Evolutionary conservation across 495 filamentous ascomycete species (phyloP).

Genomic region (Eremomyces bilateralis): DNA sequence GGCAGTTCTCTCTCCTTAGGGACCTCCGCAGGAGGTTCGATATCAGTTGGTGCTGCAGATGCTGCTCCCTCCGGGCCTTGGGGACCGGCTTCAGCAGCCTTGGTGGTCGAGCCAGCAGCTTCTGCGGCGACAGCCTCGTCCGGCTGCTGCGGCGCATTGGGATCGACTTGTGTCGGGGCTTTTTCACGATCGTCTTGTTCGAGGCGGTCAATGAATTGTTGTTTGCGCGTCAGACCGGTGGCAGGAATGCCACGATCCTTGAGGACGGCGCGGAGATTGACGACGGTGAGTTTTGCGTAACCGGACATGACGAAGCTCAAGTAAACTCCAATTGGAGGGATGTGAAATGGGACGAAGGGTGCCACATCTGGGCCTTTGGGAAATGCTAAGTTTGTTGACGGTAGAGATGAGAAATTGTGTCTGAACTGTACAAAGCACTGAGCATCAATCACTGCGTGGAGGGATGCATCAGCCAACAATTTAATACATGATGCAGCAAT

Average conservation of each 20-base stretch:
- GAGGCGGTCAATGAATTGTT: constrained; percentile 13
- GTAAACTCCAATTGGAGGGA: too few species aligned
- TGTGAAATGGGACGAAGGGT: too few species aligned
- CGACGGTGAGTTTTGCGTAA: constrained; percentile 15
- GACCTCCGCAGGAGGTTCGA: not conserved
- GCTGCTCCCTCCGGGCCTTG: not conserved
- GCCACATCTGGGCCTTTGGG: too few species aligned
- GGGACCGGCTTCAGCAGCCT: not conserved
- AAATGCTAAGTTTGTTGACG: too few species aligned
- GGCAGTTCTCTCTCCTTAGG: too few species aligned
- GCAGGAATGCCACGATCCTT: constrained; percentile 14
- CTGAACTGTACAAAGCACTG: too few species aligned
- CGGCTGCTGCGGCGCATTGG: not conserved
- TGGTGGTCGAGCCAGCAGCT: not conserved
- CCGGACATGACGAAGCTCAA: constrained; percentile 9
- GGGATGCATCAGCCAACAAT: too few species aligned
- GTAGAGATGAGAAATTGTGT: too few species aligned
- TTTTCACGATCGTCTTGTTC: constrained; percentile 2
- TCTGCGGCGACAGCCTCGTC: not conserved
- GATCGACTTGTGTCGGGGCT: not conserved
- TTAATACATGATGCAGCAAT: too few species aligned
- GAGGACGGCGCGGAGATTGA: constrained; percentile 11
- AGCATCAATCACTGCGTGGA: too few species aligned
- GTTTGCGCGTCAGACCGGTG: constrained; percentile 15
- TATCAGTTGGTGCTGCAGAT: not conserved